These are phyloP conservation scores for Pseudodiploospora longispora DNA, from an alignment of 2,329 filamentous ascomycete species.

Conservation along the genomic window DNA sequence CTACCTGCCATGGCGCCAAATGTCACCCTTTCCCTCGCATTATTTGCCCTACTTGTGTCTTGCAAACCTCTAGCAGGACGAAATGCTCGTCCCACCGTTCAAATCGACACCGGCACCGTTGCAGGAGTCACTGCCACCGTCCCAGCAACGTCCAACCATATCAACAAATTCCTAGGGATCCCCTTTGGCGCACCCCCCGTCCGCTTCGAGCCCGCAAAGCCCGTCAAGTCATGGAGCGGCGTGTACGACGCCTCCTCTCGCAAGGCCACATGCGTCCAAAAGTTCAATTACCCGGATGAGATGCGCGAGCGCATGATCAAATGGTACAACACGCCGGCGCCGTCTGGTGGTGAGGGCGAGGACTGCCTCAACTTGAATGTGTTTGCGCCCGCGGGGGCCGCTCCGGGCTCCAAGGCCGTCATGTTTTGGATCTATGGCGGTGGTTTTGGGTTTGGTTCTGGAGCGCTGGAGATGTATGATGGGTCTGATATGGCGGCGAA, in stretches of 20 bases:
- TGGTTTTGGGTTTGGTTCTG: constrained; percentile 27
- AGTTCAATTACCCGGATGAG: constrained; percentile 15
- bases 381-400: constrained; percentile 16
- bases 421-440: constrained; percentile 39
- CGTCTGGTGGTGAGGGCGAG: constrained; percentile 19
- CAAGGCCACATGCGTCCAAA: constrained; percentile 18
- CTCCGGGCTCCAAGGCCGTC: constrained; percentile 27
- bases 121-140: neutral
- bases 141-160: constrained; percentile 3
- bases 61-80: no score
- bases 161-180: constrained; percentile 23
- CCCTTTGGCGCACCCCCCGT: constrained; percentile 18
- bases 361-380: constrained; percentile 28
- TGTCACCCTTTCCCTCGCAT: no score
- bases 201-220: constrained; percentile 16
- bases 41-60: no score
- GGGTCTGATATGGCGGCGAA: constrained; percentile 17
- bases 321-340: constrained; percentile 15
- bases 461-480: constrained; percentile 29
- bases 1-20: no score
- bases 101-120: neutral
- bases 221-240: constrained; percentile 11
- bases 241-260: constrained; percentile 16
- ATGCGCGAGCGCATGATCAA: constrained; percentile 10
- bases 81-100: no score